Percentiles rank a stretch among this genome's conserved stretches.
phyloP scores from a whole-genome alignment of 2,329 filamentous ascomycete species.

The Aspergillus clavatus region DNA sequence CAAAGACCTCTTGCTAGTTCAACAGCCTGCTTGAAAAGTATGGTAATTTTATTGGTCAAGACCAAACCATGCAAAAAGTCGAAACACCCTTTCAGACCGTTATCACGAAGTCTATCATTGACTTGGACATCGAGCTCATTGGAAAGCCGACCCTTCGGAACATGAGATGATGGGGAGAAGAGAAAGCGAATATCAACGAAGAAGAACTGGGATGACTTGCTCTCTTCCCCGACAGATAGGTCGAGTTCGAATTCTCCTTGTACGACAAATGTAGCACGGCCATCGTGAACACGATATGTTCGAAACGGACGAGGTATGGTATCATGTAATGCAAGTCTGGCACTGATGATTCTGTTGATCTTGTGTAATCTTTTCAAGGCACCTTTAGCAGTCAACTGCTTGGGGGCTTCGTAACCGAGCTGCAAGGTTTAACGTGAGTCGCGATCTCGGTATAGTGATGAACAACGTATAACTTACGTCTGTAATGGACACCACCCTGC shows the following conservation, averaged over 20 bases:
- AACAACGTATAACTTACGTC: slow-evolving; percentile 53
- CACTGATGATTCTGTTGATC: slow-evolving; percentile 75
- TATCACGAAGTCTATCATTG: slow-evolving; percentile 64
- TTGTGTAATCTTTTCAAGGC: slow-evolving; percentile 71
- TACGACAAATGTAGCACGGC: slow-evolving; percentile 85
- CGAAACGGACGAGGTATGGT: slow-evolving; percentile 72
- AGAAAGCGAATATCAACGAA: slow-evolving; percentile 87
- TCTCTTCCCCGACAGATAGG: slow-evolving; percentile 82
- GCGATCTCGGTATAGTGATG: background rate
- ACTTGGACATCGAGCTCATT: slow-evolving; percentile 64
- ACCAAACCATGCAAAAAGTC: slow-evolving; percentile 81
- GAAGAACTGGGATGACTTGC: slow-evolving; percentile 78
- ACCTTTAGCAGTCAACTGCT: slow-evolving; percentile 64
- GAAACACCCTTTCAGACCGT: slow-evolving; percentile 76
- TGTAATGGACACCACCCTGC: slow-evolving; percentile 71
- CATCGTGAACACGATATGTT: slow-evolving; percentile 72
- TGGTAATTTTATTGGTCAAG: slow-evolving; percentile 82
- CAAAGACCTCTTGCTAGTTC: slow-evolving; percentile 67
- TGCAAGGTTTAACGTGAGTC: slow-evolving; percentile 32
- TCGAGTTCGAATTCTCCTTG: slow-evolving; percentile 86
- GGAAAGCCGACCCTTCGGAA: slow-evolving; percentile 60
- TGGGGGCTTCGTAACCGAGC: slow-evolving; percentile 72
- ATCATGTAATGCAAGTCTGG: slow-evolving; percentile 81
- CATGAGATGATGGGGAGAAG: slow-evolving; percentile 65
- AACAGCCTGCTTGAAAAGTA: slow-evolving; percentile 71